Conservation (phyloP, 768 basidiomycete species). For the Atractiella rhizophila region DNA sequence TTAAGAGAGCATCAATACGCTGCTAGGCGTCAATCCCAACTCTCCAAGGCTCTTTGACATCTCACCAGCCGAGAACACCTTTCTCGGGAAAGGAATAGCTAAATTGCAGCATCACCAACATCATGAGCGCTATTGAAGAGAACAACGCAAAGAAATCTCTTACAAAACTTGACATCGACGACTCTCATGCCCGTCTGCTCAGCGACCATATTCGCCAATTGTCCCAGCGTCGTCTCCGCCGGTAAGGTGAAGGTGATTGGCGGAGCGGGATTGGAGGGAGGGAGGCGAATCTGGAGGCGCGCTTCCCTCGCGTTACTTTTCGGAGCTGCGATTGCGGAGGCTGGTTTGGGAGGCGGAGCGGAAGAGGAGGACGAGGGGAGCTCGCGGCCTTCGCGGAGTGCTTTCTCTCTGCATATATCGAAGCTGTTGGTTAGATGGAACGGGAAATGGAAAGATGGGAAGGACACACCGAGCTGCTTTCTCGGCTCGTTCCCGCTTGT, state of each 20-base stretch:
- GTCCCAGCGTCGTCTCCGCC: conserved; percentile 15
- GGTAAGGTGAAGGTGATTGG: conserved; percentile 35
- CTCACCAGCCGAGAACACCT: conserved; percentile 1
- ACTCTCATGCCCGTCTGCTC: conserved; percentile 1
- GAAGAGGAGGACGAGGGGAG: conserved; percentile 11
- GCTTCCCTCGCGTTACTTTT: conserved; percentile 36
- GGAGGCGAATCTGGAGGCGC: conserved; percentile 64
- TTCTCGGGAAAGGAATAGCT: conserved; percentile 6
- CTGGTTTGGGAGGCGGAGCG: conserved; percentile 21
- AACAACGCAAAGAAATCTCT: too few relatives aligned
- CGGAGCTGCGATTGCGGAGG: conserved; percentile 16
- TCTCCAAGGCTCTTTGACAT: conserved; percentile 8
- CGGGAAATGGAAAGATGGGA: too few relatives aligned
- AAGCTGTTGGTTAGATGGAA: not conserved
- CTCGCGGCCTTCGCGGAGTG: conserved; percentile 41
- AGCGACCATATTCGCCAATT: conserved; percentile 7
- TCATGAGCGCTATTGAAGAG: too few relatives aligned
- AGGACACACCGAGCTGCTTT: conserved; percentile 36
- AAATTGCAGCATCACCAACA: too few relatives aligned
- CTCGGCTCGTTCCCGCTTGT: conserved; percentile 67
- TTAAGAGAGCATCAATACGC: conserved; percentile 7
- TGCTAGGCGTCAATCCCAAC: conserved; percentile 7
- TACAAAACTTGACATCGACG: not conserved
- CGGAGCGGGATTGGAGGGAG: conserved; percentile 46
- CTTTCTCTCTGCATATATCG: not conserved